These are phyloP conservation scores for Yamadazyma blattariae DNA, from an alignment of 1,139 yeast genomes.

Conservation along the genomic window DNA sequence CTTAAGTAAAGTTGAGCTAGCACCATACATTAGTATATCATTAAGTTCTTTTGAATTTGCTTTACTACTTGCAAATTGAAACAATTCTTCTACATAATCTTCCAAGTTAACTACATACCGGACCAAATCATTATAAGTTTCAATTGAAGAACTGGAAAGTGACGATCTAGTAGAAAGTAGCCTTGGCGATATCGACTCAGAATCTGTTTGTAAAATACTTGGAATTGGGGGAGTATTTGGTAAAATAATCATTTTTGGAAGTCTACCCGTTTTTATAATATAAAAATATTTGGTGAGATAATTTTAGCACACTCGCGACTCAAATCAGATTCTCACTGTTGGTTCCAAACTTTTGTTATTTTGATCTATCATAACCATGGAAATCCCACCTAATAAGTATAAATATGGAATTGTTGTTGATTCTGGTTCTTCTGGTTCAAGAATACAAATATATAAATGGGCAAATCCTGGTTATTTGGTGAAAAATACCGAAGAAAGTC, in stretches of 20 bases:
- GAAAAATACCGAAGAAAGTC: conserved; percentile 20
- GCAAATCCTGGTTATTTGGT: conserved; percentile 37
- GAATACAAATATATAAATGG: conserved; percentile 72
- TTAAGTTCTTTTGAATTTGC: conserved; percentile 1
- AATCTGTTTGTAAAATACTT: conserved; percentile 6
- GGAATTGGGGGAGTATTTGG: conserved; percentile 35
- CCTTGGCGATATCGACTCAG: conserved; percentile 13
- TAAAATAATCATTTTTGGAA: conserved; percentile 28
- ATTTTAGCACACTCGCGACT: too few species aligned
- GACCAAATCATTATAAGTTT: conserved; percentile 28
- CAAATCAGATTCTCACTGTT: too few species aligned
- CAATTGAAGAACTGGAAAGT: conserved; percentile 13
- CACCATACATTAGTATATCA: conserved; percentile 3
- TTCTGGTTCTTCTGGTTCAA: conserved; percentile 80
- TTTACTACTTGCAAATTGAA: conserved; percentile 11
- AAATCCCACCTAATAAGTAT: conserved; percentile 14
- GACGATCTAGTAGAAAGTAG: conserved; percentile 18
- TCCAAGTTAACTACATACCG: conserved; percentile 32
- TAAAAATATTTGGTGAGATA: too few species aligned
- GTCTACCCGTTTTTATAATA: too few species aligned
- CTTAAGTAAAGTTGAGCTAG: neutral
- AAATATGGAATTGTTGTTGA: conserved; percentile 74
- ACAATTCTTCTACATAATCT: conserved; percentile 28
- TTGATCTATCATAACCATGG: conserved; percentile 12
- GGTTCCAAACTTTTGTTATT: too few species aligned